Base-by-base conservation (phyloP, 257 asterid genomes). In the Fraxinus americana region DNA sequence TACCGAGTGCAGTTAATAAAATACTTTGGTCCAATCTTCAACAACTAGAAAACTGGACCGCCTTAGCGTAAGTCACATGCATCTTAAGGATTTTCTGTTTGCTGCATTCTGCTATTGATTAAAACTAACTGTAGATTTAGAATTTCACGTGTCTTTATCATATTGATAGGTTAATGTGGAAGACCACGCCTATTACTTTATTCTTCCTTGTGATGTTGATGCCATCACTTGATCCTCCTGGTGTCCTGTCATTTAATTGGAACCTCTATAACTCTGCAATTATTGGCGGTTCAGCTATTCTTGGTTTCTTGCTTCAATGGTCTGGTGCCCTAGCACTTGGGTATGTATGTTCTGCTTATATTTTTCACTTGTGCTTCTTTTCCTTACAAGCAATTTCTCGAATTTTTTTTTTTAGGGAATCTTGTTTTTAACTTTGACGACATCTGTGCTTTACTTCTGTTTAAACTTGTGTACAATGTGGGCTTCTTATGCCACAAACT, bases 311-410 rank as follows among this genome's bases (percentile, higher is more conserved):
- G 89, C 99, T 95, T 82, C 98, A 95, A 76, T 93, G 98, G 97
- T 95, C 99, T 4, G 98, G 99, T 77, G 99, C 99, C 79, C 89
- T 95, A 67, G 99, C 99, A 79, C 97, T 95, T 17, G 98, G 99
- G 99, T 93, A 84, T 34, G 91, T 78, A 39, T 50, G 39, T 77
- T 75, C 65, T 67, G 57, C 71, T 72, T 74, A 67, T 75, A 16
- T 66, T 71, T 68, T 57, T 54, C n/a, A 4, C 16, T 77, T 57
- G 45, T 79, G 72, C 73, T 29, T 68, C 16, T 59, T 16, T 39
- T 69, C 21, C 61, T 66, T 70, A 45, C 30, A 17, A 41, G 27
- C 66, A 35, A 75, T 79, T 67, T 54, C 30, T 36, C 2, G 38
- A 67, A 5, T 36, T 38, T 38, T 7, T 67, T 67, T 52, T 77